These are phyloP conservation scores for Lavandula angustifolia DNA, from an alignment of 257 asterid genomes.

Conservation along the genomic window DNA sequence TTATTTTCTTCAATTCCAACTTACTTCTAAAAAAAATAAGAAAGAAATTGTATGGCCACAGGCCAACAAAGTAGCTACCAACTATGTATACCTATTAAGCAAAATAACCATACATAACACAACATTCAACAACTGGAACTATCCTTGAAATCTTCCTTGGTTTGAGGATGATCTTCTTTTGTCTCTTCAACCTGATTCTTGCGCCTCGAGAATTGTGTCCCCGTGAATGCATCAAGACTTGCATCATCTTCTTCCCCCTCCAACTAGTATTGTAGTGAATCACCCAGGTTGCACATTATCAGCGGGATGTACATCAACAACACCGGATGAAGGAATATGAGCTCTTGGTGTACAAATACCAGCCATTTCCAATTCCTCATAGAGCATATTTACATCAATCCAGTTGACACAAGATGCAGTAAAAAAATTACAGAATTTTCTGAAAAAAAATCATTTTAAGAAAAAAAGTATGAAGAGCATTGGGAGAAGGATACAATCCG, in stretches of 20 bases:
- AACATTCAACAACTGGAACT: no score
- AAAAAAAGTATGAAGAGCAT: constrained; percentile 12
- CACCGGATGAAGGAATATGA: constrained; percentile 47
- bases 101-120: no score
- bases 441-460: background rate
- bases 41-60: no score
- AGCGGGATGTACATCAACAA: constrained; percentile 41
- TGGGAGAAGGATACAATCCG: constrained; percentile 58
- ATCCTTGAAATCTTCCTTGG: no score
- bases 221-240: no score
- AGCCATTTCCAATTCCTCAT: constrained; percentile 59
- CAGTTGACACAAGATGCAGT: constrained; percentile 60
- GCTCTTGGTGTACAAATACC: constrained; percentile 47
- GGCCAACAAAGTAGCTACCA: no score
- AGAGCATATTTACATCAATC: constrained; percentile 59
- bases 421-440: constrained; percentile 30
- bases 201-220: no score
- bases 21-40: no score
- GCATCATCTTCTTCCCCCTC: background rate
- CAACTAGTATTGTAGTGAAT: constrained; percentile 22
- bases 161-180: no score
- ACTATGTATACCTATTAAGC: no score
- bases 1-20: no score
- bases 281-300: constrained; percentile 57
- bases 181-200: no score